Evolutionary conservation across 2,329 filamentous ascomycete genomes (phyloP).

Genomic region (Aspergillus flavus): DNA sequence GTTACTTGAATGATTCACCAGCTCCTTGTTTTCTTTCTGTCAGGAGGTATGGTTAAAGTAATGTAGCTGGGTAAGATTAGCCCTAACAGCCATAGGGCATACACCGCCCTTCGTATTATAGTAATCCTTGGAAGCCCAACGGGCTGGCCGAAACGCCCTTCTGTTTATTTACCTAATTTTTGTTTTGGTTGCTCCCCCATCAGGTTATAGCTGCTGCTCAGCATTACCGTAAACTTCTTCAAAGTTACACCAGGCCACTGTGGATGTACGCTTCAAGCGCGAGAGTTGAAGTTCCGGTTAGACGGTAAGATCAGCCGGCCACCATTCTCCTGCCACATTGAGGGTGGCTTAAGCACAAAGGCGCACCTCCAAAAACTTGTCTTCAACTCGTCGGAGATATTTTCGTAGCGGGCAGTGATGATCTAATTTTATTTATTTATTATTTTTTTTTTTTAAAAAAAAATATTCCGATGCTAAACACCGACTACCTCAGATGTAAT

Average conservation of each 20-base stretch:
- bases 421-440: neutral
- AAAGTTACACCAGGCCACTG: slow-evolving; percentile 6
- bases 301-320: slow-evolving; percentile 17
- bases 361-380: neutral
- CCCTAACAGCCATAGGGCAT: neutral
- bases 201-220: neutral
- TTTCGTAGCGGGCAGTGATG: neutral
- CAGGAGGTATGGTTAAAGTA: neutral
- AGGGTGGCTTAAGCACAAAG: neutral
- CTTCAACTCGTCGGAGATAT: neutral
- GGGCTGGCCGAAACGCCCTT: neutral
- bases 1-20: neutral
- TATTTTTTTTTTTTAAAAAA: too few relatives aligned
- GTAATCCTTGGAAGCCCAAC: neutral
- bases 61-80: neutral
- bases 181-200: neutral
- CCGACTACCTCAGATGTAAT: too few relatives aligned
- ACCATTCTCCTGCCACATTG: neutral
- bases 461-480: neutral
- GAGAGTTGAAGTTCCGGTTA: slow-evolving; percentile 4
- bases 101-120: slow-evolving; percentile 6
- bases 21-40: neutral
- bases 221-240: neutral
- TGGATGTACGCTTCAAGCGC: slow-evolving; percentile 11
- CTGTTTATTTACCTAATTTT: too few relatives aligned